Evolutionary conservation across 768 basidiomycete species (phyloP), one percentile per base, ranked within the genome.

Genomic region (Pholiota conissans): DNA sequence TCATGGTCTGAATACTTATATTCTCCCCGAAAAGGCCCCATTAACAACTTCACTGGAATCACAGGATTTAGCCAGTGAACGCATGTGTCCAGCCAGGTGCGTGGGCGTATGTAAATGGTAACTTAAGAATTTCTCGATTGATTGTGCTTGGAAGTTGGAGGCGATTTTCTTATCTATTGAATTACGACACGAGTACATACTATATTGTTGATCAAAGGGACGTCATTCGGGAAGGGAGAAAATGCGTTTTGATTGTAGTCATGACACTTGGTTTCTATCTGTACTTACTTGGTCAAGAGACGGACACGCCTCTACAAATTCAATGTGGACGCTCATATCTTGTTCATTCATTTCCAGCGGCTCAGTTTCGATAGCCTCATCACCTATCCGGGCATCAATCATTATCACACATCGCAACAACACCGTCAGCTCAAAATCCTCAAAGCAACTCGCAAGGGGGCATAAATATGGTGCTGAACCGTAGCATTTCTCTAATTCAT

Each of bases 401-500:
- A n/a, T n/a, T n/a, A n/a, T n/a, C n/a, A n/a, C n/a, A n/a, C n/a
- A n/a, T n/a, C n/a, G n/a, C n/a, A n/a, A n/a, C n/a, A n/a, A n/a
- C n/a, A n/a, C n/a, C n/a, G n/a, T n/a, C n/a, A n/a, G n/a, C n/a
- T n/a, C n/a, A n/a, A n/a, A n/a, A n/a, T n/a, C n/a, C n/a, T n/a
- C n/a, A n/a, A n/a, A n/a, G n/a, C n/a, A n/a, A n/a, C n/a, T n/a
- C n/a, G n/a, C n/a, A n/a, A n/a, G n/a, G n/a, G 30, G 10, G 2
- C 29, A 45, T 22, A 32, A 35, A 56, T 27, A 56, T 56, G 46
- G 47, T 66, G 63, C 59, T 52, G 64, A 66, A 65, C 56, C 60
- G 67, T 67, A 74, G 69, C 70, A 74, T 74, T 74, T 69, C 69
- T 76, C 73, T 76, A 76, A 70, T 54, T 73, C 65, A 67, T 73